A percentile compares a stretch with the other conserved stretches of the same genome.
Conservation (phyloP, 768 basidiomycete genomes). For the Amanita pallidorosea region DNA sequence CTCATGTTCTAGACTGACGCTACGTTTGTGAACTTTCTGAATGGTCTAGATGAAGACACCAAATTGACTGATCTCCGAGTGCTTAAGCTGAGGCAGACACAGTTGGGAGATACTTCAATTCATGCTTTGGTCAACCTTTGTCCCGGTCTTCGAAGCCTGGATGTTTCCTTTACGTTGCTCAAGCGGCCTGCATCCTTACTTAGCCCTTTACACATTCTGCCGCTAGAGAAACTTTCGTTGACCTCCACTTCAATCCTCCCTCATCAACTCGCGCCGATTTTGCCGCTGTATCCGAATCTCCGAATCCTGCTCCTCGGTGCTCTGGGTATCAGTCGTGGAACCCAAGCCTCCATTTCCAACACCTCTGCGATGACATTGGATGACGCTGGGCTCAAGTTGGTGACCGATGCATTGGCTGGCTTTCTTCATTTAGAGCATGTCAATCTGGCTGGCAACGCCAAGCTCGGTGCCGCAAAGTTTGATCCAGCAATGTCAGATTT, state of each 20-base stretch:
- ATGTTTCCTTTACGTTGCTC: constrained; percentile 49
- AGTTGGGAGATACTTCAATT: constrained; percentile 39
- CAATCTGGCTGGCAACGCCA: constrained; percentile 55
- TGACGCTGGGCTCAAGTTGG: constrained; percentile 30
- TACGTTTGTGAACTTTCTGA: constrained; percentile 36
- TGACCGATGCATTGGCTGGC: constrained; percentile 29
- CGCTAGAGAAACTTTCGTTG: constrained; percentile 52
- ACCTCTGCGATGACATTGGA: constrained; percentile 44
- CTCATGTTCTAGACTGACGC: constrained; percentile 38
- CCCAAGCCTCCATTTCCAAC: constrained; percentile 31
- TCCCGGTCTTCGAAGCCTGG: constrained; percentile 43
- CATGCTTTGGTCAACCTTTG: constrained; percentile 29
- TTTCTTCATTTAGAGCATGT: constrained; percentile 35
- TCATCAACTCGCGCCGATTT: constrained; percentile 26
- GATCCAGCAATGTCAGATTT: constrained; percentile 32
- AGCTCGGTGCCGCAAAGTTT: constrained; percentile 32
- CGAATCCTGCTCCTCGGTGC: constrained; percentile 47
- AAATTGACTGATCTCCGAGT: constrained; percentile 31
- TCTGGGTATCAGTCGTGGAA: constrained; percentile 37
- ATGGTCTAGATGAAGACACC: constrained; percentile 14
- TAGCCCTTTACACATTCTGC: constrained; percentile 15
- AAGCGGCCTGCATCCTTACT: constrained; percentile 5
- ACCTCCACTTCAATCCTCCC: constrained; percentile 40
- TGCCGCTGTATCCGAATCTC: constrained; percentile 29
- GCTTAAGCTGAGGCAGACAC: constrained; percentile 48